Percentiles rank a stretch among this genome's conserved stretches.
Evolutionary conservation across 2,329 filamentous ascomycete species (phyloP).

Genomic region (Ambrosiella beaveri): DNA sequence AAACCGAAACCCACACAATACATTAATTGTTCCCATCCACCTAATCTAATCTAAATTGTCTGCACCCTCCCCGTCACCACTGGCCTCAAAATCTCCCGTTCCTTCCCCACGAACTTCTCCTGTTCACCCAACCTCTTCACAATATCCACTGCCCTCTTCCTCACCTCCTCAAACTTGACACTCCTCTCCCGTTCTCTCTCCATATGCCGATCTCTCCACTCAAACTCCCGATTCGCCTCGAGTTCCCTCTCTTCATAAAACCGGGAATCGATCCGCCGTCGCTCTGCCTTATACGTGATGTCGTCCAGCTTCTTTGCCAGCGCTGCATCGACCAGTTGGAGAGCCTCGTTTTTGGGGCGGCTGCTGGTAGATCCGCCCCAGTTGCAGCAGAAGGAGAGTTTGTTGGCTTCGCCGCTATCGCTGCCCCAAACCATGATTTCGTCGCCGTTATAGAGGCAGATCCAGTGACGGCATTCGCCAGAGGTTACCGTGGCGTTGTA

Average conservation of each 20-base stretch:
- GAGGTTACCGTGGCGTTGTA: conserved; percentile 35
- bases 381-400: conserved; percentile 34
- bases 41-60: conserved; percentile 1
- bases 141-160: conserved; percentile 28
- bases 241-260: conserved; percentile 26
- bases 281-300: conserved; percentile 29
- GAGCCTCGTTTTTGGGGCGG: neutral
- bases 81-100: neutral
- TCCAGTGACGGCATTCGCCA: conserved; percentile 42
- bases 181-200: conserved; percentile 32
- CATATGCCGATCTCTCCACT: conserved; percentile 25
- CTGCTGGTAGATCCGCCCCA: conserved; percentile 35
- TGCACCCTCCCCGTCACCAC: conserved; percentile 2
- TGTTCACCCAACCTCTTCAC: conserved; percentile 16
- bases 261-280: conserved; percentile 23
- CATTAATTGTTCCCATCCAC: no score
- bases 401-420: conserved; percentile 24
- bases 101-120: neutral
- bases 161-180: conserved; percentile 30
- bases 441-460: conserved; percentile 61
- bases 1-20: no score
- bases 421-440: conserved; percentile 53
- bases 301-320: conserved; percentile 31
- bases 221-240: conserved; percentile 29
- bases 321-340: conserved; percentile 16